Percentiles rank a stretch among this genome's conserved stretches.
phyloP scores from a whole-genome alignment of 2,329 filamentous ascomycete genomes.

The Zasmidium cellare region DNA sequence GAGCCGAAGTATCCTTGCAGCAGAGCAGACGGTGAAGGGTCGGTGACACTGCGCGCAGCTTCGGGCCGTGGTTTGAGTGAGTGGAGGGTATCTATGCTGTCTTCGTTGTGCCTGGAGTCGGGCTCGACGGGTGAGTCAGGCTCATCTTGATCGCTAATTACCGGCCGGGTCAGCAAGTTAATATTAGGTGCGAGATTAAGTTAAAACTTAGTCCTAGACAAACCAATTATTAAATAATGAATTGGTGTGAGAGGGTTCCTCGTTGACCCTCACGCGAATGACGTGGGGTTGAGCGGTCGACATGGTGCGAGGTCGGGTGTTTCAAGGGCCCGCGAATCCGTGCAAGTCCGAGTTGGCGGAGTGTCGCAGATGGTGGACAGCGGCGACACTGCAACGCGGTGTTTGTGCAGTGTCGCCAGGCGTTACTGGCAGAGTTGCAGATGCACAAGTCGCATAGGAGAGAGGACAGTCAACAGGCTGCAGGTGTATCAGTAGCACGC shows the following conservation, averaged over 20 bases:
- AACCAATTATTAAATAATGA: too few species aligned
- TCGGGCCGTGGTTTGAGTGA: conserved; percentile 25
- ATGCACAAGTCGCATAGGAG: background rate
- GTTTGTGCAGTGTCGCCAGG: background rate
- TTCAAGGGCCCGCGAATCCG: background rate
- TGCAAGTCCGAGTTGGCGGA: background rate
- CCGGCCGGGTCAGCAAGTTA: background rate
- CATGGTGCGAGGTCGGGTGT: conserved; percentile 1
- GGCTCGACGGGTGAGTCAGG: background rate
- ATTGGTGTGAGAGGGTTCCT: background rate
- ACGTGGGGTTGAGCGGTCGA: background rate
- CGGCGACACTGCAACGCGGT: conserved; percentile 3
- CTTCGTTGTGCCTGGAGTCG: conserved; percentile 3
- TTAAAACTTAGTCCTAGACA: too few species aligned
- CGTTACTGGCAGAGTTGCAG: too few species aligned
- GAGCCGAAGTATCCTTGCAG: conserved; percentile 28
- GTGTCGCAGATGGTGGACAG: background rate
- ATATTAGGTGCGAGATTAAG: too few species aligned
- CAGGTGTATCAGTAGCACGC: too few species aligned
- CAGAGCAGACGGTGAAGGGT: conserved; percentile 35
- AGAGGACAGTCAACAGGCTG: background rate
- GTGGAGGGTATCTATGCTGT: background rate
- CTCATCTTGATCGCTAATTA: conserved; percentile 1
- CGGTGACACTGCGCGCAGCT: conserved; percentile 35
- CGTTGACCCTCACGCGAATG: conserved; percentile 3